Evolutionary conservation across 78 protist species (phyloP), one percentile per base, ranked within the genome.

Genomic region (Tieghemostelium lacteum): DNA sequence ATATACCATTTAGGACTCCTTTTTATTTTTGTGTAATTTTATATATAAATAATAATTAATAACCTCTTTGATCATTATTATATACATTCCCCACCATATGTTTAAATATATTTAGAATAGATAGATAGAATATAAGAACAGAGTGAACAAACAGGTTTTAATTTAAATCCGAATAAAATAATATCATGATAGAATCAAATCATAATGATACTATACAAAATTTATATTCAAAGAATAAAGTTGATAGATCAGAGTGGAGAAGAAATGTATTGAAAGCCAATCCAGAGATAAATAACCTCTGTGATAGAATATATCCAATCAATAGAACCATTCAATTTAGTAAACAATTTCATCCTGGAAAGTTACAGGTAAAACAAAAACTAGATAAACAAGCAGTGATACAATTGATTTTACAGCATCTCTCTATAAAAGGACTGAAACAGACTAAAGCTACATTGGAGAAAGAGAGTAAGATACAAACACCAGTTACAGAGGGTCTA

Each of bases 351-450:
- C 70, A 64, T 19, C 94, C 94, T 16, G 94, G 94, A 36, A 62
- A 64, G 29, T 22, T 61, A 50, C 87, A 88, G 17, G 94, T 88
- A 26, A 88, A 88, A 45, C 87, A 88, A 36, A 76, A 66, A 50
- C 31, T 88, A 10, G 78, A 66, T 64, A 70, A 65, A 29, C 36
- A 73, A 28, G 78, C 49, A 12, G 52, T 88, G 2, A 71, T 88
- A 54, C 94, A 88, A 70, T 52, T 88, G 39, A 63, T 88, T 10
- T 64, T 88, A 61, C 94, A 88, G 33, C 94, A 88, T 61, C 61
- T 88, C 28, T 58, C 70, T 3, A 66, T 78, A 14, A 74, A 88
- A 69, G 94, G 94, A 40, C 42, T 88, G 42, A 88, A 76, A 52
- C 87, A 88, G 33, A 75, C 94, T 7, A 40, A 49, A 20, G 33